Evolutionary conservation across 495 filamentous ascomycete species (phyloP), one percentile per base, ranked within the genome.

Genomic region (Hamigera avellanea): DNA sequence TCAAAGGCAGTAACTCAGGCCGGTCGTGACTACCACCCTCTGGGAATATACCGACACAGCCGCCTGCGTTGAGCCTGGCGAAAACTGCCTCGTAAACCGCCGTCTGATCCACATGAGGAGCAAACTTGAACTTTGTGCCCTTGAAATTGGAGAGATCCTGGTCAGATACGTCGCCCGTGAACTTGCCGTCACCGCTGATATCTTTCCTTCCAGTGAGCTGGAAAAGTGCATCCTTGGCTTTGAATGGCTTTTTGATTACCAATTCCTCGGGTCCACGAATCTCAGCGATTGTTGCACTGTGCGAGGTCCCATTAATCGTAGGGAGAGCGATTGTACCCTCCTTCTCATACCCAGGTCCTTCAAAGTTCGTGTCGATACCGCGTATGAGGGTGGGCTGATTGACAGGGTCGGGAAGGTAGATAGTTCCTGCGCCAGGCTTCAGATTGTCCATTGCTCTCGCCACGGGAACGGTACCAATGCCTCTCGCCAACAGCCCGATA

Each of bases 1-100:
- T 99, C 33, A 99, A 64, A 5, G 93, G 93, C 32, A 99, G 69
- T 14, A 99, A 66, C 52, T 93, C 86, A 6, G 93, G 86, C 37
- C 91, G 78, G 54, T 99, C 91, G 60, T 99, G 91, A 53, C 88
- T 95, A 42, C 91, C 91, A 45, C 91, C 91, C 61, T 99, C 91
- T 1, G 91, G 91, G 53, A 96, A 99, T 48, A 99, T 95, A 37
- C 93, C 91, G 33, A 96, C 79, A 52, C 87, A 95, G 16, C 87
- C 91, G 15, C 87, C 89, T 6, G 64, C 62, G 46, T 76, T 81
- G 18, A 99, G 69, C 15, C 82, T 70, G 34, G 76, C 70, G 56
- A 94, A 95, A 0, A 99, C 91, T 3, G 85, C 83, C 55, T 95
- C 73, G 53, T 96, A 99, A 19, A 99, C 91, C 37, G 82, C 70